Percentiles rank a stretch among this genome's conserved stretches.
phyloP scores from a whole-genome alignment of 2,329 filamentous ascomycete species.

The Colletotrichum melonis region DNA sequence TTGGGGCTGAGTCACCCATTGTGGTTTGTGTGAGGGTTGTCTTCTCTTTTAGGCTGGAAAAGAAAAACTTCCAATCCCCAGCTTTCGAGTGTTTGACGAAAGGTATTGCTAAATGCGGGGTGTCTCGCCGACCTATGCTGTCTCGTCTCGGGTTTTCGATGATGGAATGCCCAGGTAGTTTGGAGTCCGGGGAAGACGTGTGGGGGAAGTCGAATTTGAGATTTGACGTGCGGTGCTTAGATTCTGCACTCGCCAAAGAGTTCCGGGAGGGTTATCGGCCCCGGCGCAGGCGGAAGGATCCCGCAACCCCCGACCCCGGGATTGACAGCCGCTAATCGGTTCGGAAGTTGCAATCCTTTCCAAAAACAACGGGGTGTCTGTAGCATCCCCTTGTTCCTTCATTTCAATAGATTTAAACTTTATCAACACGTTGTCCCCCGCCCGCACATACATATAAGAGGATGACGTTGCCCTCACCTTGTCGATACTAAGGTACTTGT shows the following conservation, averaged over 20 bases:
- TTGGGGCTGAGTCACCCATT: constrained; percentile 22
- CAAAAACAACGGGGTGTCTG: neutral
- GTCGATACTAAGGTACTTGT: neutral
- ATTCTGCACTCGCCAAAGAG: neutral
- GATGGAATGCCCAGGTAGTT: neutral
- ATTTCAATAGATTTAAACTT: neutral
- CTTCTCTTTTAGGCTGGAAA: neutral
- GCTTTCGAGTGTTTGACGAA: neutral
- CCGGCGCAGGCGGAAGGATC: constrained; percentile 24
- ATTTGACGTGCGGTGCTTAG: neutral
- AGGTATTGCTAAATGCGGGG: neutral
- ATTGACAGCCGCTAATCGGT: constrained; percentile 14
- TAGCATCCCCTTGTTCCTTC: neutral
- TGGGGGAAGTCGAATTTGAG: constrained; percentile 27
- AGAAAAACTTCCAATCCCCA: neutral
- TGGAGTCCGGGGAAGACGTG: neutral
- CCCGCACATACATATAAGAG: neutral
- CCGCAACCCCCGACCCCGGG: constrained; percentile 16
- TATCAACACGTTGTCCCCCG: neutral
- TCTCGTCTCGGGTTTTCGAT: neutral
- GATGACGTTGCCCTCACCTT: neutral
- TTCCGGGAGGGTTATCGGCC: constrained; percentile 8
- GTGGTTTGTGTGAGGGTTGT: neutral
- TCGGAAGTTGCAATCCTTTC: neutral
- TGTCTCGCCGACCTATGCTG: neutral